Conservation (phyloP, 202 grass and related monocot genomes). For the Musa balbisiana region DNA sequence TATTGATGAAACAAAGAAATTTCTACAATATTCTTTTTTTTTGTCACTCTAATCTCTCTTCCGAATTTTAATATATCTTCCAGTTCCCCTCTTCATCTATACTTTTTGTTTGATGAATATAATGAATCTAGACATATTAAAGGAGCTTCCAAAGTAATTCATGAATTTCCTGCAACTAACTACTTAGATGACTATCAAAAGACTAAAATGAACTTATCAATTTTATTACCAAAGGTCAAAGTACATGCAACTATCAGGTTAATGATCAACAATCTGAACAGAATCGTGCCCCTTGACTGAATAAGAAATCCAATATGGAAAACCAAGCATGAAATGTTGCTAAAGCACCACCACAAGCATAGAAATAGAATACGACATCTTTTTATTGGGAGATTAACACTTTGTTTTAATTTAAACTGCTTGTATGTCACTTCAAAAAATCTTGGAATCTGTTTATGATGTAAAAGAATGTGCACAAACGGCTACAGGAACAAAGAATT, state of each 20-base stretch:
- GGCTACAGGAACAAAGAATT: not conserved
- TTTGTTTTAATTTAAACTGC: not conserved
- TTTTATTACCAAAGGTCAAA: not conserved
- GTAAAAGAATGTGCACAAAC: constrained; percentile 10
- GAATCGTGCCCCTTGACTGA: not conserved
- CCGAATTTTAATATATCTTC: not conserved
- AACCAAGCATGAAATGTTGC: not conserved
- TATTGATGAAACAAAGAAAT: not conserved
- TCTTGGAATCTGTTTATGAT: not conserved
- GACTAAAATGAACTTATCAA: not conserved
- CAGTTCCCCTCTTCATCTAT: not conserved
- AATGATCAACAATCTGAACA: not conserved
- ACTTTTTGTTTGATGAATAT: not conserved
- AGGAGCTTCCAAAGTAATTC: not conserved
- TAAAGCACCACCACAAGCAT: not conserved
- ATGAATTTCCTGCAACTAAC: not conserved
- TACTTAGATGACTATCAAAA: not conserved
- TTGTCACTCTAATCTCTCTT: not conserved
- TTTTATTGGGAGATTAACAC: not conserved
- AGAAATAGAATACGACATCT: not conserved
- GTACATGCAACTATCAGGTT: not conserved
- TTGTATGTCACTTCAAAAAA: not conserved
- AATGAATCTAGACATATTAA: not conserved
- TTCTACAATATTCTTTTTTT: not conserved
- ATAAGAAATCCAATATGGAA: too few relatives aligned